Evolutionary conservation across 1,284 basidiomycete genomes (phyloP), one percentile per base, ranked within the genome.

Genomic region (Boletus mariae): DNA sequence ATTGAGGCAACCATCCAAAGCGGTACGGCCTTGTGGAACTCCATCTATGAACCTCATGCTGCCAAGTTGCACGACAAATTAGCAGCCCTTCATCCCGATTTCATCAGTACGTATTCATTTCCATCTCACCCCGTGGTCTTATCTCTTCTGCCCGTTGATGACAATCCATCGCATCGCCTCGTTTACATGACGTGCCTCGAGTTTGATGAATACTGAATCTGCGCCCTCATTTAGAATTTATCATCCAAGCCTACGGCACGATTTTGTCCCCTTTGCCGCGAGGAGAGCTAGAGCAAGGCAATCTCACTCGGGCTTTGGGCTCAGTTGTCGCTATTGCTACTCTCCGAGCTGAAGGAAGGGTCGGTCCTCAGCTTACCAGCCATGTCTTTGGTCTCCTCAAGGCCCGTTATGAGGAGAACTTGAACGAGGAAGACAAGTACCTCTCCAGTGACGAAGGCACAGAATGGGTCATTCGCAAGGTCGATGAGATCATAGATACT

Each of bases 331-430:
- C 92, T 42, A 88, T 93, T 54, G 87, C 94, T n/a, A 90, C 92
- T 59, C 80, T 99, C 49, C 85, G 96, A 56, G 87, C 94, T 7
- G 91, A 96, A 67, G 87, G 84, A 32, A 80, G 90, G 47, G 94
- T 98, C 52, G 93, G 86, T 15, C 92, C 94, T 8, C 96, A 98
- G 69, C 80, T 98, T 53, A 89, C 80, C 10, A 92, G 88, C 66
- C 96, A 99, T 70, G 89, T 94, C 43, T 97, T 94, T 71, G 96
- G 96, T 17, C 79, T 99, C 63, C 83, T 94, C 60, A 94, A 94
- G 69, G 92, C 92, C 32, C 85, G 86, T 49, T 66, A 79, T 45
- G 73, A 73, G 42, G 75, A 79, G 53, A 77, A 76, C 26, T 77
- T 85, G 62, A 83, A 75, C 56, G 78, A 82, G 61, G 94, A 94